Evolutionary conservation across 2,329 filamentous ascomycete species (phyloP).

Genomic region (Sclerotinia borealis): DNA sequence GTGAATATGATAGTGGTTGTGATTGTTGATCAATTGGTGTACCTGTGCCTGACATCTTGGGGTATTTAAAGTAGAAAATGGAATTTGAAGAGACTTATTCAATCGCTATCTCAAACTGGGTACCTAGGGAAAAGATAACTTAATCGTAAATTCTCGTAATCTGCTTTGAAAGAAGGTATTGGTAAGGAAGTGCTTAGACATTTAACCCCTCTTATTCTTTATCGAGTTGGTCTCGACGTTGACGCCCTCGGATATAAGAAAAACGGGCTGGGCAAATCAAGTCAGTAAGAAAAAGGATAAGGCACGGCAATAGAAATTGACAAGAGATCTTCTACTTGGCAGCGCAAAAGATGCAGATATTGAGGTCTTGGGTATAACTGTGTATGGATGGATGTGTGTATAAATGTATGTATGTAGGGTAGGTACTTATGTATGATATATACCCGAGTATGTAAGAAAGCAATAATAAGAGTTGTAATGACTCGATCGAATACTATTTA

Average conservation of each 20-base stretch:
- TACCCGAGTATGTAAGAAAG: background rate
- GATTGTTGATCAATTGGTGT: conserved; percentile 17
- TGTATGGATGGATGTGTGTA: background rate
- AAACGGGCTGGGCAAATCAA: background rate
- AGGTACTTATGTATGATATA: background rate
- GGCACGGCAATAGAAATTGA: background rate
- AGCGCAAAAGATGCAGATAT: conserved; percentile 1
- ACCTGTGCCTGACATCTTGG: conserved; percentile 18
- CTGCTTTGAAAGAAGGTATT: background rate
- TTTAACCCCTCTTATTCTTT: conserved; percentile 10
- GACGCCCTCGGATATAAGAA: background rate
- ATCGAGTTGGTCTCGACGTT: background rate
- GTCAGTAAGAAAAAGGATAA: background rate
- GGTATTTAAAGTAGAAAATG: background rate
- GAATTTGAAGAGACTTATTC: background rate
- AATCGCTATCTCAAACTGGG: background rate
- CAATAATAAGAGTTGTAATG: background rate
- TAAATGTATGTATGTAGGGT: background rate
- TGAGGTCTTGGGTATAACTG: background rate
- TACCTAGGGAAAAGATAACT: background rate
- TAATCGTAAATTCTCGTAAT: background rate
- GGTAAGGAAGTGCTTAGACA: background rate
- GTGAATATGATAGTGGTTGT: background rate
- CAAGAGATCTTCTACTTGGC: conserved; percentile 4
- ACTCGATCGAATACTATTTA: background rate